Conservation (phyloP, 371 early-diverging fungal species). For the Thermomucor indicae-seudaticae region DNA sequence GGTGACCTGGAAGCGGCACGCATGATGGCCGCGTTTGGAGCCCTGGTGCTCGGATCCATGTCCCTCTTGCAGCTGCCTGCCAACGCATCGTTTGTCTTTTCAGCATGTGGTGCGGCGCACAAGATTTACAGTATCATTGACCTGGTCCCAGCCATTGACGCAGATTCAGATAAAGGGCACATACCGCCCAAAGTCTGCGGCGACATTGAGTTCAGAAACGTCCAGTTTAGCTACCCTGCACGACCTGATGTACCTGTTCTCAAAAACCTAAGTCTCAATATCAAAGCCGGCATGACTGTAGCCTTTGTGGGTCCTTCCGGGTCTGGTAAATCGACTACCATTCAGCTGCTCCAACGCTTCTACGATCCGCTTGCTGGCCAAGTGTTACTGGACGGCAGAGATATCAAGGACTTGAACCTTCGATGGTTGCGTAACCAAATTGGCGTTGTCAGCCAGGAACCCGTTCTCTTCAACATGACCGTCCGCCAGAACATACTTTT, state of each 20-base stretch:
- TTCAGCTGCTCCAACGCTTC: conserved; percentile 85
- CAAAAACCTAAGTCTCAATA: conserved; percentile 50
- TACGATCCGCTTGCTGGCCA: conserved; percentile 67
- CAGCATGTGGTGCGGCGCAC: conserved; percentile 62
- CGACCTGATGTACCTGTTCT: conserved; percentile 65
- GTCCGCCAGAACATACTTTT: conserved; percentile 73
- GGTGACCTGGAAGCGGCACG: conserved; percentile 35
- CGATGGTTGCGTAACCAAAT: conserved; percentile 68
- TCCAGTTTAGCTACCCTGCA: conserved; percentile 73
- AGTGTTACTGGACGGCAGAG: conserved; percentile 65
- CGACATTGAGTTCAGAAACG: conserved; percentile 62
- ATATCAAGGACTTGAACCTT: conserved; percentile 61
- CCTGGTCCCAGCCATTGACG: conserved; percentile 63
- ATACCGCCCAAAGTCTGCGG: conserved; percentile 45
- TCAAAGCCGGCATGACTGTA: conserved; percentile 68
- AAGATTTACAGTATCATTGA: conserved; percentile 74
- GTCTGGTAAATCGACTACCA: conserved; percentile 86
- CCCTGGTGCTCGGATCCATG: conserved; percentile 47
- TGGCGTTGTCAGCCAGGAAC: conserved; percentile 87
- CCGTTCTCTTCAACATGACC: conserved; percentile 76
- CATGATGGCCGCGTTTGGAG: conserved; percentile 56
- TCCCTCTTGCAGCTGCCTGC: conserved; percentile 38
- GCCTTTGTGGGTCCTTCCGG: conserved; percentile 82
- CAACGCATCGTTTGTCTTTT: conserved; percentile 49
- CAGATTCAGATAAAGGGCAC: conserved; percentile 47